phyloP scores from a whole-genome alignment of 306 rosid genomes.

The Abrus precatorius region DNA sequence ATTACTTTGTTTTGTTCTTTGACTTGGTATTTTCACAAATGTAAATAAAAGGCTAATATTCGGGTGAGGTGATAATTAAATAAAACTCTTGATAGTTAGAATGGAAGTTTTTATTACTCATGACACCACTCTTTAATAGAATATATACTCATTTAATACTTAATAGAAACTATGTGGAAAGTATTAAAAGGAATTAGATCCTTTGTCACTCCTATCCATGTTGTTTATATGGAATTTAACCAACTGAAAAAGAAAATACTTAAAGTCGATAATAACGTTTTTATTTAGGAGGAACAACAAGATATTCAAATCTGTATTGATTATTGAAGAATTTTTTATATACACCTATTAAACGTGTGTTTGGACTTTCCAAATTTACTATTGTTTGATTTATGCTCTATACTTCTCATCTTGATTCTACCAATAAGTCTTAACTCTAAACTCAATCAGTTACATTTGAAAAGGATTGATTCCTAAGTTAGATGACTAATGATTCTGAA shows the following conservation, averaged over 20 bases:
- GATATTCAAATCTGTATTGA: neutral
- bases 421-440: neutral
- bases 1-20: neutral
- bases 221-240: neutral
- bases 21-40: neutral
- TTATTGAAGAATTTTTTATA: conserved; percentile 2
- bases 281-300: neutral
- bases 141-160: neutral
- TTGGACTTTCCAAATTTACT: neutral
- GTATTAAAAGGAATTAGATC: neutral
- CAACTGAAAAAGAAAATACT: neutral
- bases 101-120: neutral
- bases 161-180: neutral
- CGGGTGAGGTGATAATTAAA: neutral
- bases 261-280: neutral
- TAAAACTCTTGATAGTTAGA: neutral
- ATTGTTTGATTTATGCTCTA: conserved; percentile 2
- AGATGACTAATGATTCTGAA: neutral
- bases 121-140: neutral
- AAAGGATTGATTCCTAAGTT: conserved; percentile 8
- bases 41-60: neutral
- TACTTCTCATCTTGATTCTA: conserved; percentile 12
- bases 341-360: conserved; percentile 3
- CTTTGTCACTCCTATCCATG: neutral
- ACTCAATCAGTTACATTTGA: conserved; percentile 22